phyloP scores from a whole-genome alignment of 1,139 yeast genomes.

The Saccharomyces hybrid region DNA sequence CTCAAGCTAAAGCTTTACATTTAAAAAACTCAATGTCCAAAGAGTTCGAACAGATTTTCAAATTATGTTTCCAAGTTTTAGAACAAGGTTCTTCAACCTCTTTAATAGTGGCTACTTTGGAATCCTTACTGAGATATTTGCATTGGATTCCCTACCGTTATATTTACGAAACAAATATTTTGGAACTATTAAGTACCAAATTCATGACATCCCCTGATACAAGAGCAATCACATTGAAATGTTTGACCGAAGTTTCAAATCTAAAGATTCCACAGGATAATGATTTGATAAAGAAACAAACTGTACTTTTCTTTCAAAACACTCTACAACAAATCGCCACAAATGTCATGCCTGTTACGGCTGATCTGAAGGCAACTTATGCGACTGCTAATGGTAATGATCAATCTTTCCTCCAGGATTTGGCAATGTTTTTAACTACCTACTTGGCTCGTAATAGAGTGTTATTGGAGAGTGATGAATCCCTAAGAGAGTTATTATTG shows the following conservation, averaged over 20 bases:
- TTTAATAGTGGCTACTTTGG: constrained; percentile 75
- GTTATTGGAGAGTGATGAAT: constrained; percentile 60
- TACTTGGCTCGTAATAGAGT: constrained; percentile 70
- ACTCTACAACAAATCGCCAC: constrained; percentile 63
- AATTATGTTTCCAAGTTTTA: constrained; percentile 84
- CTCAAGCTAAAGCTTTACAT: constrained; percentile 85
- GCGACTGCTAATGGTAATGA: constrained; percentile 70
- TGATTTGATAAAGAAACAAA: constrained; percentile 38
- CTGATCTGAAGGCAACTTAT: constrained; percentile 70
- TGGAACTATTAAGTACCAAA: constrained; percentile 63
- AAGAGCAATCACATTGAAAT: constrained; percentile 77
- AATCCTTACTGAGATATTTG: constrained; percentile 73
- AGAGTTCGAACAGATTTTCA: constrained; percentile 89
- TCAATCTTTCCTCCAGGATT: constrained; percentile 91
- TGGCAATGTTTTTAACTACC: constrained; percentile 87
- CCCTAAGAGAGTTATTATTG: constrained; percentile 51
- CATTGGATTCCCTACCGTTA: constrained; percentile 93
- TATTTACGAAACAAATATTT: constrained; percentile 78
- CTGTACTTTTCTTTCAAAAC: constrained; percentile 62
- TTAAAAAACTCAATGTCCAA: constrained; percentile 78
- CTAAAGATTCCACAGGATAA: constrained; percentile 58
- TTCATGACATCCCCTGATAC: constrained; percentile 75
- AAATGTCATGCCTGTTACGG: constrained; percentile 62
- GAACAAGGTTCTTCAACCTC: constrained; percentile 83
- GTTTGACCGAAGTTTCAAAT: constrained; percentile 83